Evolutionary conservation across 208 protist genomes (phyloP).

Genomic region (Leishmania tropica): DNA sequence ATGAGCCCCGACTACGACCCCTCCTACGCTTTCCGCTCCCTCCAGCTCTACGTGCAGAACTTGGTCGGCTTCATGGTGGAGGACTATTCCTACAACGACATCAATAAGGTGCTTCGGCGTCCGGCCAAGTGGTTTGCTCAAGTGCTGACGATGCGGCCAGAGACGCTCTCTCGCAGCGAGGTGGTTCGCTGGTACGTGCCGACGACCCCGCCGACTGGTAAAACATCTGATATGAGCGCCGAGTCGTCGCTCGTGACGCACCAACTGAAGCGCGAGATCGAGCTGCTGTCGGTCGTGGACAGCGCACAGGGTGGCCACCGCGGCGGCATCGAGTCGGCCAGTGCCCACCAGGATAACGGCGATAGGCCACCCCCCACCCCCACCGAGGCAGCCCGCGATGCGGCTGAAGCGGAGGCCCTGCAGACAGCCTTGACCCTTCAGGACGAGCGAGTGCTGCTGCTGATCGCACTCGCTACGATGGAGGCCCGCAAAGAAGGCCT

Average conservation of each 20-base stretch:
- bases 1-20: constrained; percentile 55
- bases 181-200: constrained; percentile 41
- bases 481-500: constrained; percentile 78
- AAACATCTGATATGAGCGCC: constrained; percentile 16
- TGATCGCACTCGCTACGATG: constrained; percentile 77
- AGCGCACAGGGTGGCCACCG: constrained; percentile 31
- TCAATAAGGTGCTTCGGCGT: constrained; percentile 83
- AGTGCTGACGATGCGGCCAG: constrained; percentile 74
- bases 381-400: constrained; percentile 14
- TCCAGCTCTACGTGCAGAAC: constrained; percentile 84
- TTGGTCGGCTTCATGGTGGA: constrained; percentile 82
- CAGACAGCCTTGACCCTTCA: constrained; percentile 58
- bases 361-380: constrained; percentile 18
- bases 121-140: constrained; percentile 83
- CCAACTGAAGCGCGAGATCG: constrained; percentile 36
- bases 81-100: constrained; percentile 85
- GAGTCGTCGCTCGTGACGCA: constrained; percentile 32
- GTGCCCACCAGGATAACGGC: constrained; percentile 14
- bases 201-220: constrained; percentile 15
- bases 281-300: constrained; percentile 38
- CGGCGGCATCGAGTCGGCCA: constrained; percentile 30
- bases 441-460: constrained; percentile 68
- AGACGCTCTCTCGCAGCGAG: constrained; percentile 60
- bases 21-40: constrained; percentile 68
- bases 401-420: constrained; percentile 36